A percentile compares a stretch with the other conserved stretches of the same genome.
Evolutionary conservation across 805 yeast genomes (phyloP).

Genomic region (Wickerhamiella shivajii): DNA sequence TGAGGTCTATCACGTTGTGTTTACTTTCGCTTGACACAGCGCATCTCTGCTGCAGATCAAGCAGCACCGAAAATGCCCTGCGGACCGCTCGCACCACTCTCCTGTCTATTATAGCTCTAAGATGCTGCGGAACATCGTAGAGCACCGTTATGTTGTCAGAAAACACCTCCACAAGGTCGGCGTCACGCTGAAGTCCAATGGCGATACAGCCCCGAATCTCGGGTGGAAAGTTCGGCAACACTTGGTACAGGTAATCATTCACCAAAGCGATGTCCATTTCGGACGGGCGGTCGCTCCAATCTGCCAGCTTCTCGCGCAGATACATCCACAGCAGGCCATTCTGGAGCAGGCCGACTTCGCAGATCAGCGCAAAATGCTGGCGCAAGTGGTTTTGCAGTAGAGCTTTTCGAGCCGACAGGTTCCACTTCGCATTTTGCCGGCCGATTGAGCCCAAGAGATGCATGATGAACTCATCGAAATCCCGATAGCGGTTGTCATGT

Average conservation of each 20-base stretch:
- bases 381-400: neutral
- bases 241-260: neutral
- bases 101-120: neutral
- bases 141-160: neutral
- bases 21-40: neutral
- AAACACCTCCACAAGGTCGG: neutral
- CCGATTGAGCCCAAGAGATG: neutral
- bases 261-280: constrained; percentile 1
- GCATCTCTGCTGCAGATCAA: neutral
- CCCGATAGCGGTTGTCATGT: neutral
- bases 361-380: neutral
- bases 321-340: constrained; percentile 6
- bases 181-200: constrained; percentile 2
- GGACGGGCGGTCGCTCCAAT: neutral
- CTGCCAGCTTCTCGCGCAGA: constrained; percentile 1
- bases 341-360: constrained; percentile 1
- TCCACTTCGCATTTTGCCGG: neutral
- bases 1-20: neutral
- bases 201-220: neutral
- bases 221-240: neutral
- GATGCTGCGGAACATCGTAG: constrained; percentile 1
- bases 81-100: neutral
- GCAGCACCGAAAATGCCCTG: neutral
- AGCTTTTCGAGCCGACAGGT: neutral
- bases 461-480: neutral